Base-by-base conservation (phyloP, 78 protist species). In the slime mould (Dictyostelium discoideum) region DNA sequence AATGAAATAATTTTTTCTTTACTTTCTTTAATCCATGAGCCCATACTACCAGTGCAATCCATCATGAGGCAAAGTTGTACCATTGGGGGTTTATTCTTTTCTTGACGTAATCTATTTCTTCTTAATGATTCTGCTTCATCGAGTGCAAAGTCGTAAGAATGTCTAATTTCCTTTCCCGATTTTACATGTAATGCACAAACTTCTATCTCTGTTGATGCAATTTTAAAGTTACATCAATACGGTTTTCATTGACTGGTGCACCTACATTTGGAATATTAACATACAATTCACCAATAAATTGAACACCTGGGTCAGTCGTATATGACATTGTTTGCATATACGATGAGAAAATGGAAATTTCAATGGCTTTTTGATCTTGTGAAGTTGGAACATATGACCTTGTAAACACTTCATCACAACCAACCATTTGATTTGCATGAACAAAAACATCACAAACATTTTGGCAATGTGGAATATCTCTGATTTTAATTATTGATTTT, bases 191-290 rank as follows among this genome's bases (percentile, higher is more conserved):
- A n/a, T n/a, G n/a, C n/a, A n/a, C n/a, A n/a, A n/a, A n/a, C n/a
- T n/a, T n/a, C n/a, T n/a, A 79, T 32, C 22, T 79, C 84, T 5
- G 84, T 79, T 16, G 48, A 22, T 14, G 40, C 84, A 79, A 79
- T 44, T 79, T 79, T 79, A 44, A 79, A 26, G 32, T 4, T 5
- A 79, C 84, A 44, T 79, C 39, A 22, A 79, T 5, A 42, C 40
- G 57, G n/a, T 42, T 37, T 9, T 79, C 84, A 4, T 11, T 22
- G 0, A 79, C 0, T 42, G 46, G 32, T 16, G 18, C 60, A 14
- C 44, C 42, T 0, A 46, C 10, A 44, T 79, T 32, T 44, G 84
- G 84, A 22, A 79, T n/a, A 22, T 10, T 1, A 79, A 79, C 26
- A 20, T 9, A 42, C 5, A 79, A n/a, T 44, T 79, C 32, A n/a